A percentile compares a stretch with the other conserved stretches of the same genome.
These are phyloP conservation scores for Bipolaris gigantea DNA, from an alignment of 2,329 filamentous ascomycete species.

Conservation along the genomic window DNA sequence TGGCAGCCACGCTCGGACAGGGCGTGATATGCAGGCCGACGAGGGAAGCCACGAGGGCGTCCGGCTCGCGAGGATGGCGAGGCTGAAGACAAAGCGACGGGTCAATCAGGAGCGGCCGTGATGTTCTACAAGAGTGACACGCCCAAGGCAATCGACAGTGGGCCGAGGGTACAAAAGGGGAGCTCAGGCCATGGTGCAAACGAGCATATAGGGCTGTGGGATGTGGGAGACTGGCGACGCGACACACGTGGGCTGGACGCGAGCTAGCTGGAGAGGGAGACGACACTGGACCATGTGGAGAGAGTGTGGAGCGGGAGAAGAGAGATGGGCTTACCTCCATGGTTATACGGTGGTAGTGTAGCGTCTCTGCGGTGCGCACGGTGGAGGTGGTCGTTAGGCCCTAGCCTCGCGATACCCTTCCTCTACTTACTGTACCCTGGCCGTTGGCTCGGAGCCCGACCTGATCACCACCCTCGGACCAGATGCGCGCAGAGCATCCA, in stretches of 20 bases:
- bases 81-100: conserved; percentile 17
- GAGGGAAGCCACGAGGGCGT: conserved; percentile 21
- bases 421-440: background rate
- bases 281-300: conserved; percentile 14
- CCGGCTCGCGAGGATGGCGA: conserved; percentile 11
- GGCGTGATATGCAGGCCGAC: conserved; percentile 26
- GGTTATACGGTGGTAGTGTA: conserved; percentile 28
- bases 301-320: conserved; percentile 9
- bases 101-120: conserved; percentile 28
- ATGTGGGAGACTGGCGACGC: conserved; percentile 24
- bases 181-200: conserved; percentile 35
- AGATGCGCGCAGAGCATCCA: background rate
- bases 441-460: conserved; percentile 7
- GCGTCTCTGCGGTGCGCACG: conserved; percentile 33
- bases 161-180: conserved; percentile 16
- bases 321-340: conserved; percentile 40
- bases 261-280: conserved; percentile 7
- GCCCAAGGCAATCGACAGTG: conserved; percentile 26
- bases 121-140: conserved; percentile 46
- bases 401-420: conserved; percentile 14
- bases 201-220: conserved; percentile 34
- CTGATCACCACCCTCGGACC: background rate
- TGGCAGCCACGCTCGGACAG: conserved; percentile 30
- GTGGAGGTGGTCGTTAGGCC: conserved; percentile 30
- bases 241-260: conserved; percentile 7